Conservation (phyloP, 306 rosid species). For the Glycine soja region DNA sequence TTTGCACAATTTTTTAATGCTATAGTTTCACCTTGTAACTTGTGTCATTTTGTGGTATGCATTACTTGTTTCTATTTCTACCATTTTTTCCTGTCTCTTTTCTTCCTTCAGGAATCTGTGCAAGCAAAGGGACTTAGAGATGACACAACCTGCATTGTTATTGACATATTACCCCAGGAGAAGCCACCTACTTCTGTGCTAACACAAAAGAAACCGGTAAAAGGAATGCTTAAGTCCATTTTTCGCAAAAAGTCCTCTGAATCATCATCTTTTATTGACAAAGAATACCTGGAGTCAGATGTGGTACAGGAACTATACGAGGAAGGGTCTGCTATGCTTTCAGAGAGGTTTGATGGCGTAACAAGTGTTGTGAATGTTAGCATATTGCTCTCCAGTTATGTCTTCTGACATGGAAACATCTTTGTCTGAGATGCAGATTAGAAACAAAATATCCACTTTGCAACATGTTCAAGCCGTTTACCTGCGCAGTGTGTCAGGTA, state of each 20-base stretch:
- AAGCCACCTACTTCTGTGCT: conserved; percentile 69
- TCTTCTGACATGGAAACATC: conserved; percentile 45
- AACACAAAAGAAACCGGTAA: conserved; percentile 70
- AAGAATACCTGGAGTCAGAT: conserved; percentile 80
- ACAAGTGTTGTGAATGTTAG: conserved; percentile 8
- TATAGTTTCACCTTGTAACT: conserved; percentile 29
- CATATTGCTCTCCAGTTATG: conserved; percentile 12
- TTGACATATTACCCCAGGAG: conserved; percentile 85
- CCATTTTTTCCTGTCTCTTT: conserved; percentile 38
- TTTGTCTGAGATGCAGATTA: conserved; percentile 73
- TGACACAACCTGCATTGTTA: conserved; percentile 94
- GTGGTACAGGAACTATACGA: conserved; percentile 83
- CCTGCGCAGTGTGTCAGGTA: conserved; percentile 93
- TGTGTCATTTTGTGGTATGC: conserved; percentile 3
- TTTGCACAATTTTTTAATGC: conserved; percentile 32
- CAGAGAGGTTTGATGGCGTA: conserved; percentile 81
- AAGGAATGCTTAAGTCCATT: conserved; percentile 85
- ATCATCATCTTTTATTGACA: conserved; percentile 77
- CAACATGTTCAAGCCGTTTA: conserved; percentile 97
- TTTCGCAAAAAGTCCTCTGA: conserved; percentile 75
- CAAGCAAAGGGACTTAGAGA: conserved; percentile 97
- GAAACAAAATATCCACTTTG: conserved; percentile 94
- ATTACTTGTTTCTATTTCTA: not conserved
- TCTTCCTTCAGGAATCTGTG: conserved; percentile 76
- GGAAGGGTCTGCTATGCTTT: conserved; percentile 97